Percentiles rank a stretch among this genome's conserved stretches.
These are phyloP conservation scores for Cucurbita maxima DNA, from an alignment of 306 rosid species.

Conservation along the genomic window DNA sequence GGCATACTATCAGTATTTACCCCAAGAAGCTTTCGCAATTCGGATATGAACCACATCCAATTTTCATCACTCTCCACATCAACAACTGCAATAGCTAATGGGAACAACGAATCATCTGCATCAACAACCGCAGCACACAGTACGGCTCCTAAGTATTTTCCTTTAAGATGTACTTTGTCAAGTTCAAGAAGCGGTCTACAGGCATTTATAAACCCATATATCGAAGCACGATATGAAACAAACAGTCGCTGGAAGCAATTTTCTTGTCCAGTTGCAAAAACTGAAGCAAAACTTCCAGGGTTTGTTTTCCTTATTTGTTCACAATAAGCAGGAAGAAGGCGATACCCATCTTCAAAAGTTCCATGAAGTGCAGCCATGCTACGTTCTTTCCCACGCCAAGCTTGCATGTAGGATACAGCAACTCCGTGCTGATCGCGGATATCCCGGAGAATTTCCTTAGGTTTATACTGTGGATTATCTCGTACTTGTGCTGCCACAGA, in stretches of 20 bases:
- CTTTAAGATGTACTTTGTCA: slow-evolving; percentile 83
- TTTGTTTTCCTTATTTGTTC: slow-evolving; percentile 82
- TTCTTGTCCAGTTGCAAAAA: slow-evolving; percentile 86
- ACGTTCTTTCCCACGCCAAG: slow-evolving; percentile 99
- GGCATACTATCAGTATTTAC: slow-evolving; percentile 96
- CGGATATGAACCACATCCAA: slow-evolving; percentile 99
- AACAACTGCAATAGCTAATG: slow-evolving; percentile 81
- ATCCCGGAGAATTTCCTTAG: slow-evolving; percentile 88
- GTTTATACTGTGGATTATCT: slow-evolving; percentile 91
- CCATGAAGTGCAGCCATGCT: slow-evolving; percentile 99
- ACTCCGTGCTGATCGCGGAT: slow-evolving; percentile 97
- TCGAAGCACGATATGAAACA: slow-evolving; percentile 77
- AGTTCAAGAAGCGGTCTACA: slow-evolving; percentile 96
- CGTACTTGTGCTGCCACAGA: slow-evolving; percentile 88
- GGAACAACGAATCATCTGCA: slow-evolving; percentile 83
- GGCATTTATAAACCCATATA: slow-evolving; percentile 87
- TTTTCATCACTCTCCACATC: slow-evolving; percentile 83
- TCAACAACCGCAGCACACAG: slow-evolving; percentile 91
- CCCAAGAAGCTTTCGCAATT: slow-evolving; percentile 86
- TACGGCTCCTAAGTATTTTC: slow-evolving; percentile 72
- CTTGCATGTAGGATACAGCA: slow-evolving; percentile 99
- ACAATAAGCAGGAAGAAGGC: slow-evolving; percentile 81
- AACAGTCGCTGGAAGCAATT: slow-evolving; percentile 80
- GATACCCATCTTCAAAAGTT: slow-evolving; percentile 92
- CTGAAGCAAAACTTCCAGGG: slow-evolving; percentile 92